Conservation (phyloP, 2,329 filamentous ascomycete species). For the Phyllosticta citrichinensis region DNA sequence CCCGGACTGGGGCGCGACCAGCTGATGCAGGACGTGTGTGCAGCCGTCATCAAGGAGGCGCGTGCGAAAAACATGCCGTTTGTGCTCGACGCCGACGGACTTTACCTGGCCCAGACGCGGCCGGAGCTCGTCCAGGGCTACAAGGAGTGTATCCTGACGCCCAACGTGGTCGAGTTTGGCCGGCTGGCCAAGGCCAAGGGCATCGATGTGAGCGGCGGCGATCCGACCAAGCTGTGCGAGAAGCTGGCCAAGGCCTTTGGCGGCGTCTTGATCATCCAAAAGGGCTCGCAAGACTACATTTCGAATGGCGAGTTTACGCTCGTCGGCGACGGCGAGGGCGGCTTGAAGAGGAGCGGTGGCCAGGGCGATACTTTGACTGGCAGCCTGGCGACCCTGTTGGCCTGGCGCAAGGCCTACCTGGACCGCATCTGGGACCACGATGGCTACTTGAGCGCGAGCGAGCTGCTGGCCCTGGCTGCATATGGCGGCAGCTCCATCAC, state of each 20-base stretch:
- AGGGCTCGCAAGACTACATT: slow-evolving; percentile 73
- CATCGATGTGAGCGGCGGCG: slow-evolving; percentile 48
- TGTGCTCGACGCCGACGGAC: slow-evolving; percentile 84
- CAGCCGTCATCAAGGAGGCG: slow-evolving; percentile 68
- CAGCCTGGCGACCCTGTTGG: slow-evolving; percentile 75
- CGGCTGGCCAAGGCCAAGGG: slow-evolving; percentile 67
- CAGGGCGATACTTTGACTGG: slow-evolving; percentile 95
- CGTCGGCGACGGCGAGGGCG: slow-evolving; percentile 67
- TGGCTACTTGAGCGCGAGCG: slow-evolving; percentile 43
- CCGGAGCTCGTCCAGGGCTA: slow-evolving; percentile 75
- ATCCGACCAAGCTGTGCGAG: slow-evolving; percentile 49
- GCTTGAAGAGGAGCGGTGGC: slow-evolving; percentile 81
- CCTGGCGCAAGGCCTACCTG: slow-evolving; percentile 79
- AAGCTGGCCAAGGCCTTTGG: slow-evolving; percentile 67
- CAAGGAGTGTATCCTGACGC: slow-evolving; percentile 75
- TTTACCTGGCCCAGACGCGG: slow-evolving; percentile 64
- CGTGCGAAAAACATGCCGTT: slow-evolving; percentile 62
- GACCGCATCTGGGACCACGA: slow-evolving; percentile 66
- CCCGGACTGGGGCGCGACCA: slow-evolving; percentile 84
- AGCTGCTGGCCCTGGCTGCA: slow-evolving; percentile 63
- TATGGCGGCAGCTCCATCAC: slow-evolving; percentile 84
- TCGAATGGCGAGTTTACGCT: slow-evolving; percentile 70
- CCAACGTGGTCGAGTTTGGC: slow-evolving; percentile 88
- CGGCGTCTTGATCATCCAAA: slow-evolving; percentile 85
- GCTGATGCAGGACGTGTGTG: slow-evolving; percentile 81